Evolutionary conservation across 2,329 filamentous ascomycete genomes (phyloP).

Genomic region (Fusarium praegraminearum): DNA sequence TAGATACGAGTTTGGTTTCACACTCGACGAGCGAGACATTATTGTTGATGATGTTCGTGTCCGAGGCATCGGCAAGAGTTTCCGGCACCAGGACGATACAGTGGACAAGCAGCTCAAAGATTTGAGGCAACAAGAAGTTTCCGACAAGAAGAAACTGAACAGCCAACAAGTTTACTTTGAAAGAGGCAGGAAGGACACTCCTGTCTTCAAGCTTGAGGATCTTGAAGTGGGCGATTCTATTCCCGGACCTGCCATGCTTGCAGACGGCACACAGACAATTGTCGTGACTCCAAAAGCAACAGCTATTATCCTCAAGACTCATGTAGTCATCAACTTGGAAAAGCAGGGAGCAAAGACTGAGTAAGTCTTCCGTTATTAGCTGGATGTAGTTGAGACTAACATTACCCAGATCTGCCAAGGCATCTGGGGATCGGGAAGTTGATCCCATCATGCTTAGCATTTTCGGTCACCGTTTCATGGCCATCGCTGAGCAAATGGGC

Average conservation of each 20-base stretch:
- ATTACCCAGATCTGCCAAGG: conserved; percentile 37
- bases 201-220: conserved; percentile 84
- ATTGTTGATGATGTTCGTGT: conserved; percentile 92
- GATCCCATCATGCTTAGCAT: conserved; percentile 84
- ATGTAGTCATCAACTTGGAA: conserved; percentile 88
- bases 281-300: conserved; percentile 84
- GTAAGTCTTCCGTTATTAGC: conserved; percentile 38
- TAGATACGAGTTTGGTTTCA: conserved; percentile 93
- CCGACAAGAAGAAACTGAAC: conserved; percentile 72
- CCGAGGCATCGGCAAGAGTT: conserved; percentile 89
- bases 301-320: conserved; percentile 84
- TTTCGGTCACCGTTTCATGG: conserved; percentile 87
- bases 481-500: conserved; percentile 88
- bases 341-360: conserved; percentile 60
- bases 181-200: conserved; percentile 79
- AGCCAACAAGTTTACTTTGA: conserved; percentile 84
- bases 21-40: conserved; percentile 83
- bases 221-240: conserved; percentile 79
- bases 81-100: conserved; percentile 81
- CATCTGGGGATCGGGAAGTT: conserved; percentile 60
- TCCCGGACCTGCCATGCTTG: conserved; percentile 84
- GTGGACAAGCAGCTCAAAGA: conserved; percentile 85
- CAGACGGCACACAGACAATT: conserved; percentile 91
- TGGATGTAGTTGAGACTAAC: not conserved
- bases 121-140: conserved; percentile 69